phyloP scores from a whole-genome alignment of 106 monocot genomes.

The Amphibolis antarctica region DNA sequence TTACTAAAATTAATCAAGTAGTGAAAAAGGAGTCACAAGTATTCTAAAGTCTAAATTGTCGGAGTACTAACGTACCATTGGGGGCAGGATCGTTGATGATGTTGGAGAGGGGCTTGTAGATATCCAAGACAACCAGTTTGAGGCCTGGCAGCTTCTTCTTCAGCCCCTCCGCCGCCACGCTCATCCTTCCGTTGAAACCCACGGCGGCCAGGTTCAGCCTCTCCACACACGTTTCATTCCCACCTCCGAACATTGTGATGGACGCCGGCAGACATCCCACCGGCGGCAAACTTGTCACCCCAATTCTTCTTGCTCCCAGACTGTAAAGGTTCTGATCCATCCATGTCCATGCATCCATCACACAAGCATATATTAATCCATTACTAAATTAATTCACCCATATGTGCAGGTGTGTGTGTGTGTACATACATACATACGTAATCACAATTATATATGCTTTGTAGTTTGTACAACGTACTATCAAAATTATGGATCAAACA shows the following conservation, averaged over 20 bases:
- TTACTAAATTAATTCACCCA: no score
- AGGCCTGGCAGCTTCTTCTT: conserved; percentile 19
- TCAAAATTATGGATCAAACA: no score
- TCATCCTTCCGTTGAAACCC: conserved; percentile 59
- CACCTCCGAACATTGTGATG: conserved; percentile 67
- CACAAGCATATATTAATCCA: no score
- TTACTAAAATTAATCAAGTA: no score
- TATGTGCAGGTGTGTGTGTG: no score
- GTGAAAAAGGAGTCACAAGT: neutral
- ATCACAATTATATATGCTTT: no score
- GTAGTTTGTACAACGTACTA: no score
- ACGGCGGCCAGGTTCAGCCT: conserved; percentile 55
- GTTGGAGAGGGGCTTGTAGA: conserved; percentile 58
- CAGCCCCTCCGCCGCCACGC: conserved; percentile 29
- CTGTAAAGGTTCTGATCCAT: conserved; percentile 49
- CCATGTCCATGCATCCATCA: no score
- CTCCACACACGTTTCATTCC: conserved; percentile 51
- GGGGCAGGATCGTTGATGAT: conserved; percentile 36
- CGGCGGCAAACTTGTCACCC: conserved; percentile 70
- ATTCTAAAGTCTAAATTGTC: conserved; percentile 13
- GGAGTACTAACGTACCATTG: no score
- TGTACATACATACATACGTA: no score
- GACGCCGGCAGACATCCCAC: conserved; percentile 62
- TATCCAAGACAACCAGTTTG: conserved; percentile 67
- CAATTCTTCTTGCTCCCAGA: conserved; percentile 61